Evolutionary conservation across 768 basidiomycete species (phyloP), one percentile per base, ranked within the genome.

Genomic region (Tephrocybe sp.): DNA sequence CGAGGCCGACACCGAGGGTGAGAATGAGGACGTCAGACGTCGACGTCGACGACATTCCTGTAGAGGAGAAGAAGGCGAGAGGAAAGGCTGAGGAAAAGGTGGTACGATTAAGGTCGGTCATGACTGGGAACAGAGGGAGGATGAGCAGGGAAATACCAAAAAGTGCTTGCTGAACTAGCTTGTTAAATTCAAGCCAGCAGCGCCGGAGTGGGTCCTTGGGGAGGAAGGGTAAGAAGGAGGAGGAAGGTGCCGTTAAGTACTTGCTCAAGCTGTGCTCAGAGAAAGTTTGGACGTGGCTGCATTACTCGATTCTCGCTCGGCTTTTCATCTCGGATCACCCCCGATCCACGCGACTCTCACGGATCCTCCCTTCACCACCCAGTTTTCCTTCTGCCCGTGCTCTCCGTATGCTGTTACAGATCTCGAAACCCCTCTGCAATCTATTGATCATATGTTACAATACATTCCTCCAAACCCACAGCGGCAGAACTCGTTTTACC

Each of bases 21-120:
- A 95, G 79, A 54, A 94, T 77, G 61, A 83, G 63, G 39, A 87
- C 70, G 69, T 95, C 92, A 40, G 89, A 86, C 33, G 84, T 77
- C 14, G 85, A 82, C 5, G 80, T 65, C 57, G 80, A 68, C 53
- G 86, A 75, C 84, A 88, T 85, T 53, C 66, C 59, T 52, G 65
- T 49, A 20, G 55, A 55, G 28, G 69, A 62, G 44, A 63, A 58
- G 37, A 72, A 56, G 50, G 67, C 59, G 44, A 65, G 57, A 25
- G 68, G 66, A 46, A 72, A 62, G 50, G 67, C 73, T 78, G 72
- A 62, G 59, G 69, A 65, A 65, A 71, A 67, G 50, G 67, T 67
- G 62, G 71, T 67, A 63, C 59, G 69, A 68, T 69, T 70, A 62
- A 66, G 39, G 49, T 62, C 62, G 53, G 70, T 64, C 68, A 69